A percentile compares a stretch with the other conserved stretches of the same genome.
Evolutionary conservation across 768 basidiomycete genomes (phyloP).

Genomic region (Clitopilus hobsonii): DNA sequence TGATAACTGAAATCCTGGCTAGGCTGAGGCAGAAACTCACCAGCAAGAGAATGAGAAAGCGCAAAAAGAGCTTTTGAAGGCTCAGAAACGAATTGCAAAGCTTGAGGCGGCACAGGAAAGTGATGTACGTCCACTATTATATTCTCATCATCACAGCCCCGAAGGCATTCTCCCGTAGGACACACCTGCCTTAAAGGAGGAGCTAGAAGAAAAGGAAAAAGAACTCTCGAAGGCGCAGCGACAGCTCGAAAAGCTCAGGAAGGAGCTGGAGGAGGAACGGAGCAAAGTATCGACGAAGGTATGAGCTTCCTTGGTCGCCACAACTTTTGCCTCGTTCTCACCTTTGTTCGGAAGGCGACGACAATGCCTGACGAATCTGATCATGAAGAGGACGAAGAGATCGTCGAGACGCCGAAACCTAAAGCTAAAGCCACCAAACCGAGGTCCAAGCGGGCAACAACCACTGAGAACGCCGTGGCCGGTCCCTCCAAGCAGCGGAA

Average conservation of each 20-base stretch:
- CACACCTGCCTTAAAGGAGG: not conserved
- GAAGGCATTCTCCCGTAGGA: constrained; percentile 4
- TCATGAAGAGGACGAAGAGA: not conserved
- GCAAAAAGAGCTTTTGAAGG: constrained; percentile 27
- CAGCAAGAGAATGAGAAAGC: constrained; percentile 30
- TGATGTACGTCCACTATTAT: not conserved
- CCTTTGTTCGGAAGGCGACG: not conserved
- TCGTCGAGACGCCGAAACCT: constrained; percentile 2
- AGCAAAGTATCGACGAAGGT: not conserved
- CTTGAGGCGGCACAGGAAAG: not conserved
- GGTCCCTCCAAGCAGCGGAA: not conserved
- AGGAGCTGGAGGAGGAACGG: constrained; percentile 36
- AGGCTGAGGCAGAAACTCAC: constrained; percentile 36
- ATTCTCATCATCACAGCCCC: not conserved
- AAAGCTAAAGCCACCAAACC: constrained; percentile 10
- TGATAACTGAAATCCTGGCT: not conserved
- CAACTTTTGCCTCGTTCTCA: not conserved
- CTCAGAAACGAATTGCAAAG: constrained; percentile 31
- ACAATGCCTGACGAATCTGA: constrained; percentile 6
- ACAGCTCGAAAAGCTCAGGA: constrained; percentile 32
- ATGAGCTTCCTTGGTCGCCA: not conserved
- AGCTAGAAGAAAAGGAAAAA: not conserved
- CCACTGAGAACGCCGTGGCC: constrained; percentile 5
- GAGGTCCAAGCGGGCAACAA: not conserved
- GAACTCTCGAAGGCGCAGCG: not conserved